Conservation (phyloP, 805 yeast genomes). For the Wickerhamomyces sydowiorum region DNA sequence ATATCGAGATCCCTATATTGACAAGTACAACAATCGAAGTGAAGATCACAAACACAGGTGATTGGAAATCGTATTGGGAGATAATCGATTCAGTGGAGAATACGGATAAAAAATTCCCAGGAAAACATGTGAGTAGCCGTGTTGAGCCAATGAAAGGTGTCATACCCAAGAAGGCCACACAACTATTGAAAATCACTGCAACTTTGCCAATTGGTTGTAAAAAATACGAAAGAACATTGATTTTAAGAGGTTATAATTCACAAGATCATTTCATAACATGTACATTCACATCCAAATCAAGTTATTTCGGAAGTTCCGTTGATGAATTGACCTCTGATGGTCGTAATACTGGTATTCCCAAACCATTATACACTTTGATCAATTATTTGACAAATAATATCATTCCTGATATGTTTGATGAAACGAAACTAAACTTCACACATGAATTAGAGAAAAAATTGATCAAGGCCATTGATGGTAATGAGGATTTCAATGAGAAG, state of each 20-base stretch:
- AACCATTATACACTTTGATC: constrained; percentile 24
- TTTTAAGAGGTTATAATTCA: constrained; percentile 22
- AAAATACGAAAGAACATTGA: constrained; percentile 17
- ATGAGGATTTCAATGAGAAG: constrained; percentile 12
- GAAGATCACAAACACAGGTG: constrained; percentile 31
- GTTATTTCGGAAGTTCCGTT: constrained; percentile 27
- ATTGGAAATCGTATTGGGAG: constrained; percentile 32
- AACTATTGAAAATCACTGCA: constrained; percentile 14
- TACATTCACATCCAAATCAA: constrained; percentile 17
- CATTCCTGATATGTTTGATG: constrained; percentile 22
- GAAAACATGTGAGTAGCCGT: constrained; percentile 13
- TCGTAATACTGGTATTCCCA: constrained; percentile 25
- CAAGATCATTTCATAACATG: constrained; percentile 28
- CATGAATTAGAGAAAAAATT: constrained; percentile 17
- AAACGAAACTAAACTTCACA: constrained; percentile 13
- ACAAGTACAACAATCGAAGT: constrained; percentile 20
- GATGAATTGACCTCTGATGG: constrained; percentile 21
- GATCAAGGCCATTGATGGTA: constrained; percentile 16
- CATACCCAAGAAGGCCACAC: constrained; percentile 23
- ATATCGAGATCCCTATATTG: constrained; percentile 17
- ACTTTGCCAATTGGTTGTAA: constrained; percentile 23
- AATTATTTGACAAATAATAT: constrained; percentile 23
- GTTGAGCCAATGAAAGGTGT: constrained; percentile 24
- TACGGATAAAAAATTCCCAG: constrained; percentile 13
- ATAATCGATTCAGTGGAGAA: constrained; percentile 27